Evolutionary conservation across 192 early-diverging fungal species (phyloP), one percentile per base, ranked within the genome.

Genomic region (Piromyces finnis): DNA sequence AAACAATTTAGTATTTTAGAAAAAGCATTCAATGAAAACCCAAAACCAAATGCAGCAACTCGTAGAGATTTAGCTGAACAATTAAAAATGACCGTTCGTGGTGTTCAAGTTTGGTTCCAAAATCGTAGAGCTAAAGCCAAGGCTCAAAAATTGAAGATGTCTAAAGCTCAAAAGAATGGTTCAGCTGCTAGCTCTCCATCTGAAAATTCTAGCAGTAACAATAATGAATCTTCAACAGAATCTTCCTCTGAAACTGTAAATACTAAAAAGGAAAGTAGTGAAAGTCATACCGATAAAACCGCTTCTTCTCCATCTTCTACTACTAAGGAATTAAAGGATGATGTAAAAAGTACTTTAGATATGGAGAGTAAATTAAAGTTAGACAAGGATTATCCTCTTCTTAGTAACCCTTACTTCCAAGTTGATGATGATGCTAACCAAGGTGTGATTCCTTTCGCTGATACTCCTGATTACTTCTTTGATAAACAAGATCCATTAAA

Each of bases 31-130:
- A 83, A 81, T 79, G 85, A 87, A 29, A 91, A 91, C 39, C 91
- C 92, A 27, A 93, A 91, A 83, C 93, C 93, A n/a, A 89, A 88
- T 79, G 90, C 89, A 12, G 83, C 84, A 29, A 83, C 88, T 29
- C 90, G 93, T 80, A 87, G 86, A 81, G 81, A 84, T 29, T 86
- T 94, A 78, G 91, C 91, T 12, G 85, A 85, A 35, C 82, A 82
- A 18, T 85, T 94, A 27, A 81, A 85, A 51, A 94, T 94, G 93
- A 89, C 91, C 29, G 89, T 90, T 29, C 86, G 91, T 51, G 89
- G 91, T 51, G 91, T 94, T 79, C 93, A 93, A 84, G 92, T 94
- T 51, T 94, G 93, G 93, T 94, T 94, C 82, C 93, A 94, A 83
- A 94, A 94, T 86, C 86, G 92, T 28, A 89, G 94, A 51, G 94